Evolutionary conservation across 257 asterid species (phyloP).

Genomic region (Primulina huaijiensis): DNA sequence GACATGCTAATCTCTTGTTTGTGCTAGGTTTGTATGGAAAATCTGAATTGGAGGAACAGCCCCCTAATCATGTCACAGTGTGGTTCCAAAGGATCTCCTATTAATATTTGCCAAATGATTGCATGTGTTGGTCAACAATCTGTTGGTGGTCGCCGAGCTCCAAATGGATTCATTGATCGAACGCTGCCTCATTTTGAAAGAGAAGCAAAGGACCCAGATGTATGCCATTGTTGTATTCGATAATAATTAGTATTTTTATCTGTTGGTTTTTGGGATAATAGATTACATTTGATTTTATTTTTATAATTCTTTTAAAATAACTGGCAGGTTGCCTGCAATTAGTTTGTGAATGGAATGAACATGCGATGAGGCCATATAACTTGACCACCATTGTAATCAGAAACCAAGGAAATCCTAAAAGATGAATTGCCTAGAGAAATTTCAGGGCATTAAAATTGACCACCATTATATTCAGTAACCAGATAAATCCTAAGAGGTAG

Average conservation of each 20-base stretch:
- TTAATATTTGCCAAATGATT: constrained; percentile 95
- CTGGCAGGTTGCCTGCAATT: not conserved
- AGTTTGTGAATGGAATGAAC: not conserved
- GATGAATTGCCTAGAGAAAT: not conserved
- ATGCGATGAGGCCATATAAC: too few relatives aligned
- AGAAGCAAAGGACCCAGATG: constrained; percentile 85
- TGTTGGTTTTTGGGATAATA: constrained; percentile 13
- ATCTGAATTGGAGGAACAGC: constrained; percentile 90
- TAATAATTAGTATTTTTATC: constrained; percentile 2
- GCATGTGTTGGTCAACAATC: constrained; percentile 97
- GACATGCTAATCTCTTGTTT: constrained; percentile 12
- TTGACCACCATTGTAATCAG: not conserved
- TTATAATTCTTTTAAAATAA: not conserved
- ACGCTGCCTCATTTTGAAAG: constrained; percentile 89
- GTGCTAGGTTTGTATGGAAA: constrained; percentile 69
- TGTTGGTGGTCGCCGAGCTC: constrained; percentile 96
- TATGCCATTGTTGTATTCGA: constrained; percentile 30
- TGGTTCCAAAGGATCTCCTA: constrained; percentile 98
- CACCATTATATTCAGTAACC: too few relatives aligned
- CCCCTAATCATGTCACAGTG: constrained; percentile 95
- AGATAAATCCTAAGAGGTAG: too few relatives aligned
- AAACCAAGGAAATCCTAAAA: not conserved
- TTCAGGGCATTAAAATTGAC: too few relatives aligned
- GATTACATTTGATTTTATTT: constrained; percentile 2
- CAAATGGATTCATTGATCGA: constrained; percentile 91